Base-by-base conservation (phyloP, 2,329 filamentous ascomycete genomes). In the Rhinocladiella similis region DNA sequence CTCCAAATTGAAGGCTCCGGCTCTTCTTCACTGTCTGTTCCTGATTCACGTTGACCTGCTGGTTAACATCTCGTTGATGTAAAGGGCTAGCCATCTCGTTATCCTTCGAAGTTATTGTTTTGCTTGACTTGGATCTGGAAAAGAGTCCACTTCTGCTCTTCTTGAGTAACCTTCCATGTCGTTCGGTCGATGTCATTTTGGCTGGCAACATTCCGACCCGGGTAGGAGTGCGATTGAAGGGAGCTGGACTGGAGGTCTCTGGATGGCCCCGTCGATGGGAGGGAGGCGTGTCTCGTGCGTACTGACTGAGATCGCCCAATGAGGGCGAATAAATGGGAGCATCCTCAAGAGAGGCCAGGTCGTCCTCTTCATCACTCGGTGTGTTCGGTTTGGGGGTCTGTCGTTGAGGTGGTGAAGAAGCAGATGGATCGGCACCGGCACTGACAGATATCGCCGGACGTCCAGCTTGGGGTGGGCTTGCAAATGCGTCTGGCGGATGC, bases 281-380 rank as follows among this genome's bases (percentile, higher is more conserved):
- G 12, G 52, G 48, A 27, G 63, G 59, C 33, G 61, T 63, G 5
- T 61, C 54, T 9, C 63, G 56, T 6, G 59, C 51, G 45, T 65
- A 64, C 29, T 63, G 60, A 45, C 60, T 64, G 18, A 64, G 59
- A 47, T 61, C 57, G 7, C 62, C 63, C 12, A 63, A 57, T 1
- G 62, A 64, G 16, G 62, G 61, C 33, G 62, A 65, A 42, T 65
- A 65, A 36, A 65, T 64, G 13, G 62, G 58, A 22, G 62, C 63
- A 50, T 59, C 56, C 14, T 64, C 56, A 10, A 64, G 57, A 27
- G 52, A 56, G 10, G 38, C 36, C 6, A 51, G 45, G 10, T 59
- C 56, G 46, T 56, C 54, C n/a, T 56, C 57, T 12, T 62, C 59
- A 13, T 60, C 57, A 39, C 25, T 50, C 18, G 55, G 25, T 18